Conservation (phyloP, 2,329 filamentous ascomycete species). For the Trichoderma endophyticum region DNA sequence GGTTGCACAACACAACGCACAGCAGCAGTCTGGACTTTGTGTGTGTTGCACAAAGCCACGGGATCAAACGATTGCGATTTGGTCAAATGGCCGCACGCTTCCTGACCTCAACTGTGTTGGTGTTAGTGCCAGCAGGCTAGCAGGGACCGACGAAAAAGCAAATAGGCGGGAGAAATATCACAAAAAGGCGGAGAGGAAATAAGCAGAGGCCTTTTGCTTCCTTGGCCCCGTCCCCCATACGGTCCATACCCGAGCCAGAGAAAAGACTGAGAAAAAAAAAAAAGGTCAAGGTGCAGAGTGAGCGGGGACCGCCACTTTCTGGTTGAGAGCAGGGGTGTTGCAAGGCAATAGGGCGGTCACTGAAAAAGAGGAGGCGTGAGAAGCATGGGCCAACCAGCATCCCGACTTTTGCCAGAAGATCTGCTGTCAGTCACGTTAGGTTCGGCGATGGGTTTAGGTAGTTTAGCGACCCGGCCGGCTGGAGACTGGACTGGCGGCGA, state of each 20-base stretch:
- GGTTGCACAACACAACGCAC: background rate
- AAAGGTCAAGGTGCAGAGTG: background rate
- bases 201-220: constrained; percentile 3
- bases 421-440: constrained; percentile 11
- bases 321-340: constrained; percentile 1
- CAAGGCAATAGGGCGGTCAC: constrained; percentile 18
- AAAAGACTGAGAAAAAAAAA: background rate
- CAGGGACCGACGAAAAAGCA: background rate
- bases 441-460: constrained; percentile 7
- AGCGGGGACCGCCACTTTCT: constrained; percentile 19
- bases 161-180: constrained; percentile 4
- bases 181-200: constrained; percentile 16
- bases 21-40: background rate
- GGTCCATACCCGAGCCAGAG: background rate
- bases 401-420: constrained; percentile 9
- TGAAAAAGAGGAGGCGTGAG: background rate
- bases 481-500: background rate
- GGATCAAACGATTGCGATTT: background rate
- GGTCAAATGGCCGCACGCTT: background rate
- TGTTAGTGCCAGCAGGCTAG: background rate
- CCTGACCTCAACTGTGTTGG: background rate
- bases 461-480: constrained; percentile 13
- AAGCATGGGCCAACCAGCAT: background rate
- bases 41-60: background rate
- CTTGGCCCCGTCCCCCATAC: background rate